Evolutionary conservation across 176 grass and related monocot genomes (phyloP).

Genomic region (Bonia amplexicaulis): DNA sequence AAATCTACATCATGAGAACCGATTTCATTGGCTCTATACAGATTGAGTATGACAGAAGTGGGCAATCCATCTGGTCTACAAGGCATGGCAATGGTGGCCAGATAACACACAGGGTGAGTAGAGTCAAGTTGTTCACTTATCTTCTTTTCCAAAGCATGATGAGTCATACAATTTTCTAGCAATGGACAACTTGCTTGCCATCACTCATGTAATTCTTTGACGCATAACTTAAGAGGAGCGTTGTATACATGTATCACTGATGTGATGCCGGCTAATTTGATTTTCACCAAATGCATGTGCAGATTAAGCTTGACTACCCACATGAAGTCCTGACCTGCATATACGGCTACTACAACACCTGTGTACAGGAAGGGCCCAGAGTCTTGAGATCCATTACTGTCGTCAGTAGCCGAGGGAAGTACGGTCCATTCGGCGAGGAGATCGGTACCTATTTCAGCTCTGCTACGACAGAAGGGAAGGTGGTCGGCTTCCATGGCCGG

Average conservation of each 20-base stretch:
- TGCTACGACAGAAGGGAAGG: constrained; percentile 63
- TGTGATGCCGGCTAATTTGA: neutral
- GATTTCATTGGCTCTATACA: constrained; percentile 74
- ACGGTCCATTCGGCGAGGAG: constrained; percentile 76
- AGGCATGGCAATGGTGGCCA: constrained; percentile 66
- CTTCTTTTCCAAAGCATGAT: neutral
- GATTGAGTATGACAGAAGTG: constrained; percentile 87
- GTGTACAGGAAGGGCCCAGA: constrained; percentile 31
- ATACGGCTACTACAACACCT: constrained; percentile 70
- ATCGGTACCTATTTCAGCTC: constrained; percentile 70
- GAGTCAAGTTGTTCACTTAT: neutral
- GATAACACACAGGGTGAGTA: constrained; percentile 61
- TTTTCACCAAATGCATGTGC: neutral
- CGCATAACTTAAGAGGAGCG: neutral
- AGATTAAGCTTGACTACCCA: constrained; percentile 89
- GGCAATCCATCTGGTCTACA: constrained; percentile 80
- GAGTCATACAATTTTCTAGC: neutral
- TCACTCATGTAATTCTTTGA: neutral
- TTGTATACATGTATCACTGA: neutral
- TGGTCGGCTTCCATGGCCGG: constrained; percentile 89
- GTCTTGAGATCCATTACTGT: constrained; percentile 67
- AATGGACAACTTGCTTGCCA: neutral
- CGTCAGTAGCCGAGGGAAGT: constrained; percentile 69
- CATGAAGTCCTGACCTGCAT: constrained; percentile 77
- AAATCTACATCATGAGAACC: constrained; percentile 62